These are phyloP conservation scores for Micractinium conductrix DNA, from an alignment of 139 green algal species.

Conservation along the genomic window DNA sequence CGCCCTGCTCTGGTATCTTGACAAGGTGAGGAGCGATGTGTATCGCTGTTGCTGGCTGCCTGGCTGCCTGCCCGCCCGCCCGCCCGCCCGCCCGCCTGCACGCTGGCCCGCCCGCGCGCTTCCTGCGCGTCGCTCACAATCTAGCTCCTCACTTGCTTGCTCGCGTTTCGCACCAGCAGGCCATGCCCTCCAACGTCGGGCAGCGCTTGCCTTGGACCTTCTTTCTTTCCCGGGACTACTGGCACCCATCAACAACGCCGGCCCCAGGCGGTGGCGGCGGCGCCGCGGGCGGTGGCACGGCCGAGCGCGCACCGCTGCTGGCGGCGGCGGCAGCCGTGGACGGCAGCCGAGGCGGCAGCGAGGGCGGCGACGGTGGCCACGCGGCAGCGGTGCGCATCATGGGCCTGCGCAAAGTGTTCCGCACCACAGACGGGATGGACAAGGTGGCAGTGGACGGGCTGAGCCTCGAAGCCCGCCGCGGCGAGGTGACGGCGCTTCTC, in stretches of 20 bases:
- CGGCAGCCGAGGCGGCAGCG: neutral
- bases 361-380: neutral
- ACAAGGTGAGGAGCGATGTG: slow-evolving; percentile 55
- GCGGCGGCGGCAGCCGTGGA: neutral
- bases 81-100: neutral
- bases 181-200: slow-evolving; percentile 43
- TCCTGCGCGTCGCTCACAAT: neutral
- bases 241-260: slow-evolving; percentile 14
- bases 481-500: slow-evolving; percentile 83
- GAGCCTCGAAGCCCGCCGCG: slow-evolving; percentile 53
- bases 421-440: slow-evolving; percentile 38
- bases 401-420: slow-evolving; percentile 48
- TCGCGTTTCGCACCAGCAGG: slow-evolving; percentile 26
- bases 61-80: neutral
- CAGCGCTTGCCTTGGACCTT: slow-evolving; percentile 48
- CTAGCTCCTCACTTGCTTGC: neutral
- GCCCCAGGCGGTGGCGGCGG: neutral
- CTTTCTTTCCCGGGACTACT: slow-evolving; percentile 41
- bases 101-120: no score
- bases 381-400: slow-evolving; percentile 36
- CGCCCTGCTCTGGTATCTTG: slow-evolving; percentile 70
- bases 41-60: neutral
- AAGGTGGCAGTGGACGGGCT: slow-evolving; percentile 78
- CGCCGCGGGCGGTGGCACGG: neutral
- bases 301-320: neutral